phyloP scores from a whole-genome alignment of 805 yeast species.

The Wickerhamomyces chambardii region DNA sequence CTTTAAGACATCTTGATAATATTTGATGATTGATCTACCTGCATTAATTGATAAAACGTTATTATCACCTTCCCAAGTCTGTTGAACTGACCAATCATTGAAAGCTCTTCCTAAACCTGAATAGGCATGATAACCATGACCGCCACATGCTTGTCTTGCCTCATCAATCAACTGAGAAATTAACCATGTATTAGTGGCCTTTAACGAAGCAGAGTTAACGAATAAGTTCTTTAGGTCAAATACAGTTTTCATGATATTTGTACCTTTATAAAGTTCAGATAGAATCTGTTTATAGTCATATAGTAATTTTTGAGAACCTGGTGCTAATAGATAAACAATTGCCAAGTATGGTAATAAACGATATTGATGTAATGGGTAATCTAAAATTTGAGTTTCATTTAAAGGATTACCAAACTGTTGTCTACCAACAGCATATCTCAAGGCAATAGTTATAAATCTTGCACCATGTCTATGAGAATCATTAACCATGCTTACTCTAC shows the following conservation, averaged over 20 bases:
- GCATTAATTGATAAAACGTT: constrained; percentile 76
- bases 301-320: constrained; percentile 58
- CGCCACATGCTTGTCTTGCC: constrained; percentile 91
- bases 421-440: constrained; percentile 84
- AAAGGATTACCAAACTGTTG: constrained; percentile 62
- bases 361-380: constrained; percentile 85
- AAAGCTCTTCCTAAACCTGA: constrained; percentile 85
- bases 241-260: constrained; percentile 41
- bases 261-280: constrained; percentile 39
- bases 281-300: constrained; percentile 40
- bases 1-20: constrained; percentile 26
- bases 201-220: constrained; percentile 78
- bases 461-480: constrained; percentile 80
- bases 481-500: constrained; percentile 83
- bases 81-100: constrained; percentile 94
- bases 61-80: constrained; percentile 98
- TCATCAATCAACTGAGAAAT: constrained; percentile 76
- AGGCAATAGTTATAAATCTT: constrained; percentile 73
- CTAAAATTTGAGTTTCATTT: constrained; percentile 66
- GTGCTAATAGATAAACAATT: constrained; percentile 64
- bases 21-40: constrained; percentile 58
- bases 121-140: constrained; percentile 93
- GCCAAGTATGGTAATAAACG: constrained; percentile 83
- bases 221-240: constrained; percentile 67
- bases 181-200: constrained; percentile 86